Conservation (phyloP, 768 basidiomycete species). For the Lactarius hengduanensis region DNA sequence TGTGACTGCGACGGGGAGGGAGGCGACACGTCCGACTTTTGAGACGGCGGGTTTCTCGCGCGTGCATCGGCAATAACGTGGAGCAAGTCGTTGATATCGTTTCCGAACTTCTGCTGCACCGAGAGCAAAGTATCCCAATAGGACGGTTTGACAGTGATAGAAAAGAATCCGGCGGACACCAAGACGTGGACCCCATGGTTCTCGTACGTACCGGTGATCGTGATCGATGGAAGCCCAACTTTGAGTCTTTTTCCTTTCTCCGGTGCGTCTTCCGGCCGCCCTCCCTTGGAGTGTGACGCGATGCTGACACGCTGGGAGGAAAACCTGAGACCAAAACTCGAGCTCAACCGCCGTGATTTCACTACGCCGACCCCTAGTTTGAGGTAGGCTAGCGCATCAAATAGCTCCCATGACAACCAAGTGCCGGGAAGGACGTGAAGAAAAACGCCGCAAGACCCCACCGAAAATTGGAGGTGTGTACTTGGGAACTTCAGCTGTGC, state of each 20-base stretch:
- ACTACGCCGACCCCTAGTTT: conserved; percentile 38
- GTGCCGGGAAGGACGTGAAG: conserved; percentile 88
- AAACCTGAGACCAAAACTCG: conserved; percentile 63
- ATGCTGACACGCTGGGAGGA: conserved; percentile 61
- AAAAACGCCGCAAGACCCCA: conserved; percentile 54
- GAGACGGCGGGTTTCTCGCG: conserved; percentile 30
- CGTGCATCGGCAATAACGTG: conserved; percentile 63
- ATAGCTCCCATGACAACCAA: conserved; percentile 76
- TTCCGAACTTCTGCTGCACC: conserved; percentile 87
- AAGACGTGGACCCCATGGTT: conserved; percentile 50
- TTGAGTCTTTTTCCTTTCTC: conserved; percentile 51
- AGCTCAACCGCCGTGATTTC: conserved; percentile 36
- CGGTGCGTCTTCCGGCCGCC: conserved; percentile 32
- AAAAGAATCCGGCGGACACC: conserved; percentile 64
- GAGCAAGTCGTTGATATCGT: conserved; percentile 82
- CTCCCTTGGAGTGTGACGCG: conserved; percentile 44
- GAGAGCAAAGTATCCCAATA: conserved; percentile 82
- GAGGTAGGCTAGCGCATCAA: conserved; percentile 48
- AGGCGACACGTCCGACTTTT: neutral
- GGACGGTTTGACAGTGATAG: conserved; percentile 72
- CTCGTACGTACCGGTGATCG: conserved; percentile 58
- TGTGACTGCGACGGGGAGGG: conserved; percentile 22
- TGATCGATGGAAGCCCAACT: conserved; percentile 63
- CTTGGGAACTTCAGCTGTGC: conserved; percentile 22
- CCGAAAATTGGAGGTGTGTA: conserved; percentile 52